These are phyloP conservation scores for Diaporthe ampelina DNA, from an alignment of 2,329 filamentous ascomycete species.

Conservation along the genomic window DNA sequence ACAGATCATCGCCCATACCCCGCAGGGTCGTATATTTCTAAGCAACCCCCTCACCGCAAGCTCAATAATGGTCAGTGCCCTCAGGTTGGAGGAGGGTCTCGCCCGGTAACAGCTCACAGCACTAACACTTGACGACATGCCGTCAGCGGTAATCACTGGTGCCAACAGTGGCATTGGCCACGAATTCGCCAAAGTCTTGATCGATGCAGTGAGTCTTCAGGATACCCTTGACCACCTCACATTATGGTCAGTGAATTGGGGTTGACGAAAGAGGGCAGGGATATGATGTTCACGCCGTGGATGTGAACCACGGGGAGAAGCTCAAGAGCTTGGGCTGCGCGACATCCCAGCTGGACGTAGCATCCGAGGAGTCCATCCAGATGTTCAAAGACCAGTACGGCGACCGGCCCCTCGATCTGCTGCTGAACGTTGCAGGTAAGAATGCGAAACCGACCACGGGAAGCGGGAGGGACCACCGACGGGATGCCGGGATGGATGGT, in stretches of 20 bases:
- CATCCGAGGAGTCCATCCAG: constrained; percentile 37
- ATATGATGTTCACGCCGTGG: constrained; percentile 43
- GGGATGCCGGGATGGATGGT: not conserved
- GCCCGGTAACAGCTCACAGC: not conserved
- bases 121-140: constrained; percentile 46
- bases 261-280: constrained; percentile 30
- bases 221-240: not conserved
- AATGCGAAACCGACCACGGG: not conserved
- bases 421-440: constrained; percentile 41
- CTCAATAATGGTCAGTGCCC: not conserved
- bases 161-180: constrained; percentile 57
- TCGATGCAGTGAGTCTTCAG: constrained; percentile 40
- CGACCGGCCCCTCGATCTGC: constrained; percentile 36
- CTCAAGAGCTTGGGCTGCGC: constrained; percentile 40
- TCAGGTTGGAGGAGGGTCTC: not conserved
- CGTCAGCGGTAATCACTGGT: constrained; percentile 56
- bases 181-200: constrained; percentile 49
- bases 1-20: constrained; percentile 20
- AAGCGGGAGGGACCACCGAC: not conserved
- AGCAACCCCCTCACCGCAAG: constrained; percentile 6
- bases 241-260: constrained; percentile 42
- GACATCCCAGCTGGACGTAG: constrained; percentile 39
- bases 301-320: constrained; percentile 40
- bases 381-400: constrained; percentile 36
- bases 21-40: constrained; percentile 22